A percentile compares a stretch with the other conserved stretches of the same genome.
These are phyloP conservation scores for Globisporangium abappressorium DNA, from an alignment of 352 stramenopile genomes.

Conservation along the genomic window DNA sequence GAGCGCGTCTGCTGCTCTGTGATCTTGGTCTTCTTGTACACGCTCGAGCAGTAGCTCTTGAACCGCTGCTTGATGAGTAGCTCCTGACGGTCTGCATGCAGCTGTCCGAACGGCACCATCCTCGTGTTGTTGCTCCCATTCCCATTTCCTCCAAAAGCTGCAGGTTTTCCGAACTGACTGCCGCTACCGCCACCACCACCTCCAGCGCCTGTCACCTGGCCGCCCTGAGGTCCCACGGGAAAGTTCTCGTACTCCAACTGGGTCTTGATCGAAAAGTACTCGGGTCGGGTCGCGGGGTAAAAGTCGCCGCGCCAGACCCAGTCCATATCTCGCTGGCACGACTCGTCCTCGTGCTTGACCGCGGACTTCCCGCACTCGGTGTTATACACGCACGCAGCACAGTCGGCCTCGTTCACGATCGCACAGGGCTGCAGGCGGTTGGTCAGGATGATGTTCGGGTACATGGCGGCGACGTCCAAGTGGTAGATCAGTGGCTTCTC, in stretches of 20 bases:
- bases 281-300: conserved; percentile 89
- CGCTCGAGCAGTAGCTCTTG: conserved; percentile 95
- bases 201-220: not conserved
- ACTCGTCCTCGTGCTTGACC: conserved; percentile 73
- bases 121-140: conserved; percentile 15
- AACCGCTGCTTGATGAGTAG: conserved; percentile 76
- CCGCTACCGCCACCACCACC: conserved; percentile 11
- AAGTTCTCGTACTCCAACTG: conserved; percentile 94
- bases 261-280: conserved; percentile 96
- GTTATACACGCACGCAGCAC: conserved; percentile 95
- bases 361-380: conserved; percentile 68
- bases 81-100: conserved; percentile 58
- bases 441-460: conserved; percentile 99
- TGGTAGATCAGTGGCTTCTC: conserved; percentile 98
- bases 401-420: conserved; percentile 95
- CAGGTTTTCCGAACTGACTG: conserved; percentile 15
- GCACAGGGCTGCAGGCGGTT: conserved; percentile 98
- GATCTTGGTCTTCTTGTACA: conserved; percentile 97
- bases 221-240: conserved; percentile 17
- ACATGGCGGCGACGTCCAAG: conserved; percentile 99
- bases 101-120: conserved; percentile 59
- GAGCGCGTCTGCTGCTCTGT: conserved; percentile 93
- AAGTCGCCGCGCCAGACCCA: conserved; percentile 99
- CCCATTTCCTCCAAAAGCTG: not conserved
- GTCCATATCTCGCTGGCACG: conserved; percentile 97